Conservation (phyloP, 176 grass and related monocot genomes). For the Oryza coarctata region DNA sequence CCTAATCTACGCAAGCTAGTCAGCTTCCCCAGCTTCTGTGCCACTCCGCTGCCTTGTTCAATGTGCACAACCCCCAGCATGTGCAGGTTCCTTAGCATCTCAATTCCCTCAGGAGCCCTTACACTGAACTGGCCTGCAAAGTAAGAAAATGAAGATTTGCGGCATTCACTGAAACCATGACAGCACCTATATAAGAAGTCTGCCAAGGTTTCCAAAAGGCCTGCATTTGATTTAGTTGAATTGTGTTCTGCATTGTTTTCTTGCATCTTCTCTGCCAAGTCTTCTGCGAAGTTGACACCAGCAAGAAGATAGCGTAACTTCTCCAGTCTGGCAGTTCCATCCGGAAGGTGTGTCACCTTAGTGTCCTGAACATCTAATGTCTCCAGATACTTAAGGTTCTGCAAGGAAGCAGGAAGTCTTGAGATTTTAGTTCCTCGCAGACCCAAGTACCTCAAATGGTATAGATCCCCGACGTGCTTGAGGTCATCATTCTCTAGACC, state of each 20-base stretch:
- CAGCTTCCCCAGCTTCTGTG: background rate
- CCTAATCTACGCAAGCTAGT: slow-evolving; percentile 27
- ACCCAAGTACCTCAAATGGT: slow-evolving; percentile 33
- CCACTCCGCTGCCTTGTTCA: slow-evolving; percentile 4
- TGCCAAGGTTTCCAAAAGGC: background rate
- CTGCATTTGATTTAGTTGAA: background rate
- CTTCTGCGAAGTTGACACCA: background rate
- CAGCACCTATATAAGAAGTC: background rate
- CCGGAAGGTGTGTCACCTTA: background rate
- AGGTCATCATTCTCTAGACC: slow-evolving; percentile 26
- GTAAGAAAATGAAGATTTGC: background rate
- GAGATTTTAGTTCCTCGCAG: background rate
- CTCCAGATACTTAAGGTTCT: slow-evolving; percentile 41
- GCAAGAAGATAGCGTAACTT: slow-evolving; percentile 34
- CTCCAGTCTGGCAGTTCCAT: slow-evolving; percentile 25
- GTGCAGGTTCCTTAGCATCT: slow-evolving; percentile 33
- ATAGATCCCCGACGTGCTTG: slow-evolving; percentile 28
- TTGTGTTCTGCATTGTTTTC: no score
- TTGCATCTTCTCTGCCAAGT: slow-evolving; percentile 13
- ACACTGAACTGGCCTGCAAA: background rate
- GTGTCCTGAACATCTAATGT: slow-evolving; percentile 40
- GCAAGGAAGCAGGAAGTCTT: slow-evolving; percentile 33
- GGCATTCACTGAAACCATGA: background rate
- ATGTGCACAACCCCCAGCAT: slow-evolving; percentile 34
- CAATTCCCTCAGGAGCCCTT: slow-evolving; percentile 30